Evolutionary conservation across 805 yeast species (phyloP).

Genomic region (Wickerhamomyces bisporus): DNA sequence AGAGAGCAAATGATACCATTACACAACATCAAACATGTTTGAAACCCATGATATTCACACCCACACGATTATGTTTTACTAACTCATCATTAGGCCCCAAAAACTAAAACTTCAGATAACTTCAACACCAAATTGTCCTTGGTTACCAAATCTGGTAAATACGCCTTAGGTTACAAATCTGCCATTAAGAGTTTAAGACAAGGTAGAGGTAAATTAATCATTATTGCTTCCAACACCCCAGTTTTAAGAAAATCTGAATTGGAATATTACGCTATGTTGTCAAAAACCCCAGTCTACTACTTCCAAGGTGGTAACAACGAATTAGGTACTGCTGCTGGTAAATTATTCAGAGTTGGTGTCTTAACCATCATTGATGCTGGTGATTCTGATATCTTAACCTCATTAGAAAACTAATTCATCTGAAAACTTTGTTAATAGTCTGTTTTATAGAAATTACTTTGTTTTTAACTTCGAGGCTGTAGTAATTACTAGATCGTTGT

Average conservation of each 20-base stretch:
- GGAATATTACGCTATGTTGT: conserved; percentile 99
- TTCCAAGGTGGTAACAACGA: conserved; percentile 99
- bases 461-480: too few species aligned
- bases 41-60: neutral
- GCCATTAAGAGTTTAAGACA: conserved; percentile 97
- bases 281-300: conserved; percentile 95
- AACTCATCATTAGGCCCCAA: conserved; percentile 79
- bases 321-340: conserved; percentile 99
- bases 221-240: conserved; percentile 99
- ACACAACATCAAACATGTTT: too few species aligned
- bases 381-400: conserved; percentile 96
- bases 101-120: conserved; percentile 81
- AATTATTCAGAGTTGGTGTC: conserved; percentile 99
- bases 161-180: conserved; percentile 99
- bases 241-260: conserved; percentile 99
- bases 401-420: conserved; percentile 26
- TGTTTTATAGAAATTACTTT: neutral
- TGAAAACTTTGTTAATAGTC: neutral
- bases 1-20: too few species aligned
- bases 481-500: too few species aligned
- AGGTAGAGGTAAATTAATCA: conserved; percentile 97
- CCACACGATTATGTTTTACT: conserved; percentile 27
- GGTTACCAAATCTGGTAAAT: conserved; percentile 98
- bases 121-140: conserved; percentile 97
- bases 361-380: conserved; percentile 96